Conservation (phyloP, 495 filamentous ascomycete species). For the Neurospora cerealis region DNA sequence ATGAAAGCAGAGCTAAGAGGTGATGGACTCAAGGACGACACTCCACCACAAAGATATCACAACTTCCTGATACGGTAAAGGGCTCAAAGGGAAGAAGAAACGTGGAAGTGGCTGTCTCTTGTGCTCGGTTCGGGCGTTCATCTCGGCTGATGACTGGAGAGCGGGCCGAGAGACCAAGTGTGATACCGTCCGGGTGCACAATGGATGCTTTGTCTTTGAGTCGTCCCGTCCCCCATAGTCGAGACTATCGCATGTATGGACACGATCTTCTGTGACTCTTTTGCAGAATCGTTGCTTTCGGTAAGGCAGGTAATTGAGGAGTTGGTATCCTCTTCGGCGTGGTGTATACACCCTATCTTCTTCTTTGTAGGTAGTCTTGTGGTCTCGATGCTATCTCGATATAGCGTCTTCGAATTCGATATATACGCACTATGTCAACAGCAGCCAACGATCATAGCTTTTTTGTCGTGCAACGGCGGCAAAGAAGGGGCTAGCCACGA, state of each 20-base stretch:
- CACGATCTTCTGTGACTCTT: neutral
- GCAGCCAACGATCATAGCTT: neutral
- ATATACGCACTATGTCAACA: neutral
- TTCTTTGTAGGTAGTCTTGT: neutral
- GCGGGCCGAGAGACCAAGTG: neutral
- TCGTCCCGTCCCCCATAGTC: neutral
- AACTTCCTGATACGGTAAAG: neutral
- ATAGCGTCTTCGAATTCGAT: neutral
- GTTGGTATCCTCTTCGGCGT: neutral
- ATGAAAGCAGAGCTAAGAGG: too few relatives aligned
- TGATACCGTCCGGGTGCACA: neutral
- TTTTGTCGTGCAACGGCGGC: neutral
- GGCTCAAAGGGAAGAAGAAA: neutral
- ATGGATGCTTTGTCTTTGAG: neutral
- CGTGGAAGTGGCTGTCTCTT: neutral
- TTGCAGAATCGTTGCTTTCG: neutral
- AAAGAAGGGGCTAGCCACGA: neutral
- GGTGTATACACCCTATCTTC: neutral
- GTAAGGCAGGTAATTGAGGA: neutral
- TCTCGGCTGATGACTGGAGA: neutral
- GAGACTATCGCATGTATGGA: neutral
- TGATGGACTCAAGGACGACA: neutral
- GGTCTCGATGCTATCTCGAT: neutral
- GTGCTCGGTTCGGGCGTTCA: neutral
- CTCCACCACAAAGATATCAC: neutral